Percentiles rank a stretch among this genome's conserved stretches.
These are phyloP conservation scores for Eimeria mitis DNA, from an alignment of 169 alveolate genomes.

Conservation along the genomic window DNA sequence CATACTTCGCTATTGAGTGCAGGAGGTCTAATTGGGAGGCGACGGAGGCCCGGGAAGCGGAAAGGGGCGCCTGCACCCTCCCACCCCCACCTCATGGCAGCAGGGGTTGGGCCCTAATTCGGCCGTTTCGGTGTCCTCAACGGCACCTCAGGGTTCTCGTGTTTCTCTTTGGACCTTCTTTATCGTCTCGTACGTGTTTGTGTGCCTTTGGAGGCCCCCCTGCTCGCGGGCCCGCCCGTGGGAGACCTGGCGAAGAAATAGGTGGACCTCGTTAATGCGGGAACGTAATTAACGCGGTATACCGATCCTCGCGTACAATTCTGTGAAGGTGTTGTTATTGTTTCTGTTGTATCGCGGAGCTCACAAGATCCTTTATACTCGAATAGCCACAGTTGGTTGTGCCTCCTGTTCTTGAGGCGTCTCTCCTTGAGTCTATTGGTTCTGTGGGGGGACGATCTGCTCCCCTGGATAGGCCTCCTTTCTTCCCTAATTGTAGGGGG, in stretches of 20 bases:
- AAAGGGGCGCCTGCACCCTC: slow-evolving; percentile 50
- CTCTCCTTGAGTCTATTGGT: not conserved
- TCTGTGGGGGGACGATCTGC: not conserved
- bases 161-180: not conserved
- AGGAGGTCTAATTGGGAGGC: not conserved
- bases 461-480: not conserved
- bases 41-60: slow-evolving; percentile 48
- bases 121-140: slow-evolving; percentile 18
- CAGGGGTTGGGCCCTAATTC: slow-evolving; percentile 24
- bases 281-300: not conserved
- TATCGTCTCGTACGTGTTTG: not conserved
- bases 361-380: not conserved
- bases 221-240: not conserved
- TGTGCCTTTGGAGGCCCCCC: not conserved
- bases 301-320: not conserved
- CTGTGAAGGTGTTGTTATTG: not conserved
- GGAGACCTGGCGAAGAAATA: not conserved
- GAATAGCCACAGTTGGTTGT: not conserved
- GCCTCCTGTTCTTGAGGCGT: not conserved
- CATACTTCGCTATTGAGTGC: not conserved
- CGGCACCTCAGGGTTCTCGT: not conserved
- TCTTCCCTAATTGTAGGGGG: slow-evolving; percentile 3
- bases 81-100: slow-evolving; percentile 72
- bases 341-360: not conserved
- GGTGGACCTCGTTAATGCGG: slow-evolving; percentile 1